These are phyloP conservation scores for Fusarium pseudonygamai DNA, from an alignment of 2,329 filamentous ascomycete genomes.

Conservation along the genomic window DNA sequence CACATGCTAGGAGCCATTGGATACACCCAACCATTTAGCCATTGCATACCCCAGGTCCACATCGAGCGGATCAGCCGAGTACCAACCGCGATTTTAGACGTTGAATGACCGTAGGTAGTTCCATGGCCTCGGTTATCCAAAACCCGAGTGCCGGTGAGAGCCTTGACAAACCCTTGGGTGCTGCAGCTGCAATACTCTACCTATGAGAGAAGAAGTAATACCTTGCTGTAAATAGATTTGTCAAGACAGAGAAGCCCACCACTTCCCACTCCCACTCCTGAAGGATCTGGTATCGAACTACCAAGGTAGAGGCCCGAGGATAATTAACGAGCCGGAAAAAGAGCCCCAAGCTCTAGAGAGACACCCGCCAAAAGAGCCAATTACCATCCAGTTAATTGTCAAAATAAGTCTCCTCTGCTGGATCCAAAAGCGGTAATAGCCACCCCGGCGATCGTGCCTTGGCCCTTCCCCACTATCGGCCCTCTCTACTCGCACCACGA, in stretches of 20 bases:
- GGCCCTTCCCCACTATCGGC: constrained; percentile 20
- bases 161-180: not conserved
- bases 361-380: constrained; percentile 33
- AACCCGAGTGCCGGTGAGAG: constrained; percentile 35
- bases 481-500: constrained; percentile 17
- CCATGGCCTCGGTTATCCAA: constrained; percentile 39
- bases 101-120: not conserved
- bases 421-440: constrained; percentile 9
- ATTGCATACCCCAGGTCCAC: constrained; percentile 27
- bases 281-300: not conserved
- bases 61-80: constrained; percentile 29
- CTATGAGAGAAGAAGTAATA: not conserved
- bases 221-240: not conserved
- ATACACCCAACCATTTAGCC: not conserved
- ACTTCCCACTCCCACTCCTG: not conserved
- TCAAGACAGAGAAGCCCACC: not conserved
- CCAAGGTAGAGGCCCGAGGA: constrained; percentile 8
- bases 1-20: not conserved
- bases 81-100: constrained; percentile 13
- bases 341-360: constrained; percentile 1
- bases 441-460: constrained; percentile 15
- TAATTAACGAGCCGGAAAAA: not conserved
- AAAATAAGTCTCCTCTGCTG: constrained; percentile 17
- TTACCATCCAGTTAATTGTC: constrained; percentile 38
- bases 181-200: not conserved